Evolutionary conservation across 495 filamentous ascomycete genomes (phyloP).

Genomic region (Penicillium flavigenum): DNA sequence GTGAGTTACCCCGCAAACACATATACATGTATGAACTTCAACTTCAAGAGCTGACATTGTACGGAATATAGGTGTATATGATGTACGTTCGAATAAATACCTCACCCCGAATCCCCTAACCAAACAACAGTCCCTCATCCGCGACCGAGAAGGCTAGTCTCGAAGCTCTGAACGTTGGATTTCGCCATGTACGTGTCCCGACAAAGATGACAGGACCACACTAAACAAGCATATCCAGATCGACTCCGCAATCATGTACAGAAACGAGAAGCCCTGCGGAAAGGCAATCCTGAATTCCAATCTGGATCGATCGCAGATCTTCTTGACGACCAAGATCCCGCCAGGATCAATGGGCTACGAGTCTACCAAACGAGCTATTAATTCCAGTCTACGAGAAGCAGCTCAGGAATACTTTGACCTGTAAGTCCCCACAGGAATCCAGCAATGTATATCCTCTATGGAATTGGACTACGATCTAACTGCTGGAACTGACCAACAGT

Average conservation of each 20-base stretch:
- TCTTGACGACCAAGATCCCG: constrained; percentile 59
- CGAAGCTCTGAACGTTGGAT: constrained; percentile 67
- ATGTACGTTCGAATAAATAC: constrained; percentile 48
- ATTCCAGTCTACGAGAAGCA: constrained; percentile 33
- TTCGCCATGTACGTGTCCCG: constrained; percentile 50
- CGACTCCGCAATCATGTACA: constrained; percentile 56
- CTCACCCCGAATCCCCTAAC: neutral
- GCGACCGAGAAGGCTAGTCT: constrained; percentile 53
- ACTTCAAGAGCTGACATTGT: constrained; percentile 4
- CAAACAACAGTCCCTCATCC: constrained; percentile 43
- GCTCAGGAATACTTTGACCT: constrained; percentile 65
- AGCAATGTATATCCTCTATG: neutral
- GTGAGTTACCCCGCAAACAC: constrained; percentile 44
- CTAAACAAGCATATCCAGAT: constrained; percentile 41
- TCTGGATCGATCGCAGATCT: constrained; percentile 47
- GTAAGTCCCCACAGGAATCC: constrained; percentile 21
- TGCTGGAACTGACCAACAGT: constrained; percentile 14
- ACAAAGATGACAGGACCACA: neutral
- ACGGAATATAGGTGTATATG: constrained; percentile 62
- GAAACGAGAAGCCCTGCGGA: constrained; percentile 54
- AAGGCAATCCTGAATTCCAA: constrained; percentile 45
- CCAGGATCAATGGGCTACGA: constrained; percentile 52
- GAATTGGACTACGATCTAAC: constrained; percentile 1
- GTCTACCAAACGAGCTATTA: constrained; percentile 37
- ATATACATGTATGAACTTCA: neutral